Evolutionary conservation across 768 basidiomycete genomes (phyloP), one percentile per base, ranked within the genome.

Genomic region (Imleria badia): DNA sequence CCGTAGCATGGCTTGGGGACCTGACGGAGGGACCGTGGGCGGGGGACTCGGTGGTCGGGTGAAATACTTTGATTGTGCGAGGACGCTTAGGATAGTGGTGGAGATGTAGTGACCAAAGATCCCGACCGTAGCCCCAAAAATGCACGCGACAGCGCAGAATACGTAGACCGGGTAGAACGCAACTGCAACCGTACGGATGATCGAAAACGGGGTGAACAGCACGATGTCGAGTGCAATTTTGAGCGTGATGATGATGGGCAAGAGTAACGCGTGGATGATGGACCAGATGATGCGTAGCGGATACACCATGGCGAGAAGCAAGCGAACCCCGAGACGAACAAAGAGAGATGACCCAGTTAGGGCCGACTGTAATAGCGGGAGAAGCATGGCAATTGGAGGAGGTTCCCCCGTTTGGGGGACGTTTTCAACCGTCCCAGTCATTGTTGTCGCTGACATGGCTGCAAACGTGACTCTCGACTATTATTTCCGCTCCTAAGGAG

Each of bases 131-230:
- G 67, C 69, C 7, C 83, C 83, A 10, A 73, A 72, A 46, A 85
- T 78, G 56, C 80, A 82, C 1, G 84, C 83, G 1, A 81, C 76
- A 2, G 81, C 81, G 36, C 73, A 76, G 54, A 85, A 78, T 14
- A 83, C 76, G 58, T 85, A 85, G 33, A 84, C 47, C 0, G 84
- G 84, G 44, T 80, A 82, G 1, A 84, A 47, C 11, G 75, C 72
- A 8, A 78, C 74, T 17, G 78, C 63, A 26, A 79, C 51, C 62
- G 72, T 76, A 7, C 67, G 45, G 20, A 69, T 56, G 34, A 77
- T 63, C 13, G 62, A 57, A 59, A 77, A 79, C 0, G 86, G 86
- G 20, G 74, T 70, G 57, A 72, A 66, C 3, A 87, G 38, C 51
- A 79, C 70, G 22, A 78, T 36, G 43, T 78, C 73, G 22, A 77